Evolutionary conservation across 257 asterid genomes (phyloP), one percentile per base, ranked within the genome.

Genomic region (Plantago major): DNA sequence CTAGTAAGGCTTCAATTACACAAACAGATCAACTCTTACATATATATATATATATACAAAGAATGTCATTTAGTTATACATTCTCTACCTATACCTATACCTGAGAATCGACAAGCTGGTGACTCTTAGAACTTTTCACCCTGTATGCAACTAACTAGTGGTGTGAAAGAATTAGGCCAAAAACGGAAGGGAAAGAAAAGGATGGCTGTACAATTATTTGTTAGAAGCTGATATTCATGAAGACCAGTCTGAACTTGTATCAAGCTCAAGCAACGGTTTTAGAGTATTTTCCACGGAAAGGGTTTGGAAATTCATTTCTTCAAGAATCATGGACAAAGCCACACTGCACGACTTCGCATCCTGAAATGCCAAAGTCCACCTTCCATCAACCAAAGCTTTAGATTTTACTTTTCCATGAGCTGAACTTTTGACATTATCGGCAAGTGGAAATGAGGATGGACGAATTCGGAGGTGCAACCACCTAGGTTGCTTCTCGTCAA

Each of bases 391-490:
- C 76, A 89, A 67, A 48, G 77, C 76, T 72, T 81, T 93, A 2
- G 91, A 65, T 79, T 83, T 87, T 42, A 74, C 82, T 78, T 78
- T 85, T 44, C 83, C 86, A 38, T 64, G 76, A 60, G 73, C 58
- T n/a, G 78, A 63, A 42, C 71, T 48, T 52, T 78, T 84, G 5
- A 75, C 68, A 37, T 79, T 55, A 56, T 81, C 97, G 10, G 71
- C 47, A 56, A 68, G 73, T 26, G 97, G 95, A 54, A 84, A 79
- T 17, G 91, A 67, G 13, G 94, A 76, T 12, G 97, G 95, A 33
- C 95, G 99, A 53, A 92, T 85, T 70, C 95, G 88, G 42, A 92
- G 96, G 79, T 93, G 99, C 78, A 93, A 76, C 99, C 99, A 93
- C 77, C 81, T 84, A 62, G 80, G 38, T 64, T 89, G 96, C 60